phyloP scores from a whole-genome alignment of 306 rosid species.

The Geum urbanum region DNA sequence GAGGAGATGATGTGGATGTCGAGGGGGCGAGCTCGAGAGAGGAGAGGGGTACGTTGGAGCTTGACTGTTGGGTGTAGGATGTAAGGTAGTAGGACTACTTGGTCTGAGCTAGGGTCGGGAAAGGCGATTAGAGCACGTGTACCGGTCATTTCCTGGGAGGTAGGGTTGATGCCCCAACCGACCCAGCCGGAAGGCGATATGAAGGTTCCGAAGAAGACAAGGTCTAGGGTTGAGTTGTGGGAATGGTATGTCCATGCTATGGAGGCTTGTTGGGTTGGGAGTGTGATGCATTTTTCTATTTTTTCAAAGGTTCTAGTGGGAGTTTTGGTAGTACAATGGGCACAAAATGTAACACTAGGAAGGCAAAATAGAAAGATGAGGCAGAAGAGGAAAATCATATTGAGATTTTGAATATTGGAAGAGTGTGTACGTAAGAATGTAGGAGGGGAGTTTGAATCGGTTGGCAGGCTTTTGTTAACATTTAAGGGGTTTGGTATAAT shows the following conservation, averaged over 20 bases:
- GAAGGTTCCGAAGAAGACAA: slow-evolving; percentile 79
- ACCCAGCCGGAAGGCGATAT: slow-evolving; percentile 99
- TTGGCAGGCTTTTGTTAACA: slow-evolving; percentile 32
- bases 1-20: slow-evolving; percentile 70
- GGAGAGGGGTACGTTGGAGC: slow-evolving; percentile 69
- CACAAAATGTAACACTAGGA: slow-evolving; percentile 38
- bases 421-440: slow-evolving; percentile 17
- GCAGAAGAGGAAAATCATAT: slow-evolving; percentile 37
- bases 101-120: slow-evolving; percentile 76
- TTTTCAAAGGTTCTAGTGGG: slow-evolving; percentile 51
- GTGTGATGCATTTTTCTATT: slow-evolving; percentile 82
- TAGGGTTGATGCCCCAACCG: slow-evolving; percentile 86
- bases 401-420: slow-evolving; percentile 13
- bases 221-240: slow-evolving; percentile 64
- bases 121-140: slow-evolving; percentile 77
- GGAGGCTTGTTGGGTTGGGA: slow-evolving; percentile 89
- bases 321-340: slow-evolving; percentile 66
- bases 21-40: slow-evolving; percentile 80
- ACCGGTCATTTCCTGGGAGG: slow-evolving; percentile 73
- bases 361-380: slow-evolving; percentile 26
- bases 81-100: slow-evolving; percentile 68
- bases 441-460: slow-evolving; percentile 18
- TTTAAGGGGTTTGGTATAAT: slow-evolving; percentile 35
- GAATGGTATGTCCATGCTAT: slow-evolving; percentile 92
- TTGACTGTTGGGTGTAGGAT: slow-evolving; percentile 73